Percentiles rank a stretch among this genome's conserved stretches.
Conservation (phyloP, 176 grass and related monocot species). For the Zoysia pacifica region DNA sequence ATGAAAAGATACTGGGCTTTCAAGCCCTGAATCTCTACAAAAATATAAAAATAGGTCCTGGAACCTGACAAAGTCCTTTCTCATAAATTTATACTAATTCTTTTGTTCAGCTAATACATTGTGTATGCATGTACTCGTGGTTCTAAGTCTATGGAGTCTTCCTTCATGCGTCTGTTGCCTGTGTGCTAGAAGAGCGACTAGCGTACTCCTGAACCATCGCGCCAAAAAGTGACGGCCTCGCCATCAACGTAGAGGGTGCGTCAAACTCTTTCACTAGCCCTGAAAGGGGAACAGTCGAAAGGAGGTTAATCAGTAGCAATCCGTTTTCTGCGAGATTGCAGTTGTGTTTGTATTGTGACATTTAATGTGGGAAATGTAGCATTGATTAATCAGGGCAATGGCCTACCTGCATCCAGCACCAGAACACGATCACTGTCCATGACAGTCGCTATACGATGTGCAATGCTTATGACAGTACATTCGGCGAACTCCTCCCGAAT, state of each 20-base stretch:
- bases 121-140: neutral
- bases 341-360: neutral
- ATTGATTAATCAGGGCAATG: neutral
- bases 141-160: neutral
- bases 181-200: slow-evolving; percentile 49
- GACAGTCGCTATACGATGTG: slow-evolving; percentile 85
- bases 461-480: slow-evolving; percentile 86
- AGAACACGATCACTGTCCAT: slow-evolving; percentile 89
- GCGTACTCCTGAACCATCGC: slow-evolving; percentile 89
- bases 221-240: slow-evolving; percentile 57
- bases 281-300: slow-evolving; percentile 32
- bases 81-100: neutral
- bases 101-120: neutral
- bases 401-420: slow-evolving; percentile 82
- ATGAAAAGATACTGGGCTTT: too few species aligned
- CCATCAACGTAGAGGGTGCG: slow-evolving; percentile 66
- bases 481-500: slow-evolving; percentile 75
- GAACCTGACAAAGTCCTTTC: neutral
- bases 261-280: slow-evolving; percentile 82
- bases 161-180: slow-evolving; percentile 30
- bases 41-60: neutral
- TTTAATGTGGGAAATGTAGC: neutral
- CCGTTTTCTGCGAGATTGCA: neutral
- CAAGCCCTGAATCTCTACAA: too few species aligned
- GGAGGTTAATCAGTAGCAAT: neutral